Evolutionary conservation across 441 rosid species (phyloP).

Genomic region (Sinapis alba): DNA sequence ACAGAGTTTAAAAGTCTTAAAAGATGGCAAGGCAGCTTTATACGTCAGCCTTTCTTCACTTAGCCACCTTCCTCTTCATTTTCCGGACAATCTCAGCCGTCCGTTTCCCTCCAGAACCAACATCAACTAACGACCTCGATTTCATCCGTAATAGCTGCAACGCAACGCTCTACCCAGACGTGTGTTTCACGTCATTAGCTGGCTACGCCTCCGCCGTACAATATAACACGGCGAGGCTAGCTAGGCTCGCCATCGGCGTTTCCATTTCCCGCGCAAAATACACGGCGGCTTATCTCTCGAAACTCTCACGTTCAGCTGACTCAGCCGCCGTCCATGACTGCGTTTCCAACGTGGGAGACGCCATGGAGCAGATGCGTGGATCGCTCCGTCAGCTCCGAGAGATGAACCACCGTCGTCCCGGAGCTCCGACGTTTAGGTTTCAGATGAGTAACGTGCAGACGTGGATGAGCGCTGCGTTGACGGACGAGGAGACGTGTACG

Average conservation of each 20-base stretch:
- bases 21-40: conserved; percentile 23
- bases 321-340: conserved; percentile 85
- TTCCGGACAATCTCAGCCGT: conserved; percentile 37
- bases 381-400: conserved; percentile 74
- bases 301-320: conserved; percentile 54
- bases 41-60: conserved; percentile 19
- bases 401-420: conserved; percentile 46
- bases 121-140: conserved; percentile 44
- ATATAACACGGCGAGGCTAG: conserved; percentile 61
- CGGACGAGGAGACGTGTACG: conserved; percentile 84
- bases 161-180: conserved; percentile 74
- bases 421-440: conserved; percentile 51
- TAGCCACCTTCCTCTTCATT: conserved; percentile 40
- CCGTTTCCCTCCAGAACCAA: conserved; percentile 6
- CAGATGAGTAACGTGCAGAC: conserved; percentile 86
- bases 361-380: conserved; percentile 75
- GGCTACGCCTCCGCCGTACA: conserved; percentile 61
- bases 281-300: conserved; percentile 56
- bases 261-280: conserved; percentile 54
- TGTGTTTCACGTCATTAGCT: conserved; percentile 68
- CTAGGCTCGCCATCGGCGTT: conserved; percentile 62
- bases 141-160: conserved; percentile 81
- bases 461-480: conserved; percentile 94
- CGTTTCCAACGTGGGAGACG: conserved; percentile 76
- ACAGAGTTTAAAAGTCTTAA: conserved; percentile 19